Base-by-base conservation (phyloP, 768 basidiomycete genomes). In the Hirschioporus abietinus region DNA sequence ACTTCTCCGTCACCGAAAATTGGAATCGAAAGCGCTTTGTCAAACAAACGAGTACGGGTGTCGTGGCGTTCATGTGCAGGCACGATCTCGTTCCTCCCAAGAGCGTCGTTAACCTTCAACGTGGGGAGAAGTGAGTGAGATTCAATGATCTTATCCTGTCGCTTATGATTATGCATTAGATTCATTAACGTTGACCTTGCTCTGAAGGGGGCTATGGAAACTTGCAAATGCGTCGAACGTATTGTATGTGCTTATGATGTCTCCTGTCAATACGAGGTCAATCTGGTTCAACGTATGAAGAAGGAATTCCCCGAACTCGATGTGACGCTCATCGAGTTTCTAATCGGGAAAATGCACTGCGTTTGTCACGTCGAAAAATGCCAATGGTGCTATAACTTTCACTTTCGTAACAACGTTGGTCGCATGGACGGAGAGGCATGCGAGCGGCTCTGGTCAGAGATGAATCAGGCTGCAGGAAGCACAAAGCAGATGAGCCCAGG, bases 301-400 rank as follows among this genome's bases (percentile, higher is more conserved):
- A 26, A 59, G 9, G 20, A 59, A n/a, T 26, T 26, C 9, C 58
- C 25, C 70, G 25, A 18, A 24, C 2, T 69, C 64, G 34, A 67
- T 57, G 5, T 60, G 70, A 0, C 69, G 69, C 30, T 30, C 30
- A 30, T 30, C 8, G 30, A 30, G 30, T 30, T 30, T 8, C 30
- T 30, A 30, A 30, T 30, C 30, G 30, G 30, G 8, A 72, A 72
- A 58, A 42, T 72, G 24, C 71, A 72, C 26, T 62, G 66, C 24
- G 24, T 69, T 2, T 72, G 72, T 0, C 76, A 75, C 66, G 64
- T 67, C 27, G 30, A 60, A 1, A 62, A n/a, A 0, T 75, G 74
- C 59, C 68, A 68, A 34, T 52, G 42, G 9, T 7, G 52, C 7
- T 66, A 67, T 52, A 71, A 70, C 0, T 57, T 78, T 66, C 71